These are phyloP conservation scores for Deuterostichococcus epilithicus DNA, from an alignment of 139 green algal genomes.

Conservation along the genomic window DNA sequence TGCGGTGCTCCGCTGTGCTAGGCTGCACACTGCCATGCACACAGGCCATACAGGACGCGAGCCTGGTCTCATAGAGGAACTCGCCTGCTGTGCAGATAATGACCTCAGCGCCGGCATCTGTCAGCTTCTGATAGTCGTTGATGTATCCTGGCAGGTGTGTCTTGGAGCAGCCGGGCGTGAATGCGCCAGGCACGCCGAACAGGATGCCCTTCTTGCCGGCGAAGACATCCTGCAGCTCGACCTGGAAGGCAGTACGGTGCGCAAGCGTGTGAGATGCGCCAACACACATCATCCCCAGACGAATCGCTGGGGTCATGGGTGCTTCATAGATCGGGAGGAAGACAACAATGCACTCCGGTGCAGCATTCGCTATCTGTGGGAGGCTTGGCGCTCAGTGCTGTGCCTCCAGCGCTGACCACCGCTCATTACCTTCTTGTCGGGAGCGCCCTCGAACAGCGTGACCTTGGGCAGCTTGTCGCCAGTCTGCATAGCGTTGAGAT, in stretches of 20 bases:
- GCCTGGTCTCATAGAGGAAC: slow-evolving; percentile 12
- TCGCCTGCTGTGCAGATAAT: slow-evolving; percentile 13
- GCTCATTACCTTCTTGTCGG: slow-evolving; percentile 25
- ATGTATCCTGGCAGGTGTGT: slow-evolving; percentile 59
- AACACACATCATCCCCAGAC: no score
- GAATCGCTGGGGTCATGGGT: no score
- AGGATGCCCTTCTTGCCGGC: slow-evolving; percentile 75
- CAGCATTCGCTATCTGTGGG: no score
- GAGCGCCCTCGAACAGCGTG: slow-evolving; percentile 39
- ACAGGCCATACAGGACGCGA: neutral
- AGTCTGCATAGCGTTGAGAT: slow-evolving; percentile 27
- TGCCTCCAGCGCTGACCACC: no score
- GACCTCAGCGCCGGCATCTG: slow-evolving; percentile 42
- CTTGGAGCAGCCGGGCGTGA: slow-evolving; percentile 51
- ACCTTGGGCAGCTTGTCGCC: slow-evolving; percentile 48
- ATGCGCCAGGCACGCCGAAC: slow-evolving; percentile 59
- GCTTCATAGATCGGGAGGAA: no score
- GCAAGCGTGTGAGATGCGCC: no score
- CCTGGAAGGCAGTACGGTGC: no score
- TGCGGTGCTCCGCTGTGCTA: no score
- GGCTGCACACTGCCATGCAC: no score
- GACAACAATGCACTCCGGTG: no score
- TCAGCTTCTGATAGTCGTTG: slow-evolving; percentile 39
- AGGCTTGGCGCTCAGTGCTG: no score
- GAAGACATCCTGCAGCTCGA: slow-evolving; percentile 50